These are phyloP conservation scores for Pulveroboletus sp. DNA, from an alignment of 768 basidiomycete species.

Conservation along the genomic window DNA sequence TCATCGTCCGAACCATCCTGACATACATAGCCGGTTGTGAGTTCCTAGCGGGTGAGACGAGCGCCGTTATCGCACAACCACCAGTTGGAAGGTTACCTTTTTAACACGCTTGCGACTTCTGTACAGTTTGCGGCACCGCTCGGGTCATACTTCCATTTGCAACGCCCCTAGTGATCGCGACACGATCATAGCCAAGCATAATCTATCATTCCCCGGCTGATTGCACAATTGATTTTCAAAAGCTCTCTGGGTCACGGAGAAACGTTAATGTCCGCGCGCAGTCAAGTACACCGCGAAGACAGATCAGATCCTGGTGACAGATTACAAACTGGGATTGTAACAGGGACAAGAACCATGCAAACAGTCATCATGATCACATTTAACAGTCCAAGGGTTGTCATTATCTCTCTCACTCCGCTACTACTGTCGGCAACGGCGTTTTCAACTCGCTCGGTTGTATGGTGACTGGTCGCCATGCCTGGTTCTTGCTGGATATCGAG, in stretches of 20 bases:
- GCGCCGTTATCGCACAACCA: not conserved
- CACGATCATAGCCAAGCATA: slow-evolving; percentile 7
- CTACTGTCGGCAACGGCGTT: slow-evolving; percentile 13
- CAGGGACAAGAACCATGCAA: slow-evolving; percentile 25
- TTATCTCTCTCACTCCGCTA: slow-evolving; percentile 12
- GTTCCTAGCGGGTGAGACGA: slow-evolving; percentile 5
- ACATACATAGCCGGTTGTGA: not conserved
- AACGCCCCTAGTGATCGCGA: slow-evolving; percentile 13
- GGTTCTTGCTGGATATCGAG: slow-evolving; percentile 24
- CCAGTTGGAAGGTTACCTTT: slow-evolving; percentile 2
- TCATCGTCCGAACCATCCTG: not conserved
- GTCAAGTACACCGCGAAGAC: slow-evolving; percentile 8
- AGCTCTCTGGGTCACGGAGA: slow-evolving; percentile 2
- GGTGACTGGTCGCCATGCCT: slow-evolving; percentile 23
- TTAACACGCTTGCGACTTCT: slow-evolving; percentile 5
- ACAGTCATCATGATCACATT: slow-evolving; percentile 18
- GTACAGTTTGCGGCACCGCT: not conserved
- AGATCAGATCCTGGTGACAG: slow-evolving; percentile 4
- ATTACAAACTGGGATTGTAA: slow-evolving; percentile 22
- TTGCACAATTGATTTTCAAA: slow-evolving; percentile 3
- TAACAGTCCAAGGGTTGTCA: slow-evolving; percentile 17
- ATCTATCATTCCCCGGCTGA: slow-evolving; percentile 14
- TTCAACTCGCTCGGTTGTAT: not conserved
- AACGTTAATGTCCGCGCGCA: slow-evolving; percentile 9
- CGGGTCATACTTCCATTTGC: not conserved